Evolutionary conservation across 352 stramenopile species (phyloP).

Genomic region (Pythium scleroteichum): DNA sequence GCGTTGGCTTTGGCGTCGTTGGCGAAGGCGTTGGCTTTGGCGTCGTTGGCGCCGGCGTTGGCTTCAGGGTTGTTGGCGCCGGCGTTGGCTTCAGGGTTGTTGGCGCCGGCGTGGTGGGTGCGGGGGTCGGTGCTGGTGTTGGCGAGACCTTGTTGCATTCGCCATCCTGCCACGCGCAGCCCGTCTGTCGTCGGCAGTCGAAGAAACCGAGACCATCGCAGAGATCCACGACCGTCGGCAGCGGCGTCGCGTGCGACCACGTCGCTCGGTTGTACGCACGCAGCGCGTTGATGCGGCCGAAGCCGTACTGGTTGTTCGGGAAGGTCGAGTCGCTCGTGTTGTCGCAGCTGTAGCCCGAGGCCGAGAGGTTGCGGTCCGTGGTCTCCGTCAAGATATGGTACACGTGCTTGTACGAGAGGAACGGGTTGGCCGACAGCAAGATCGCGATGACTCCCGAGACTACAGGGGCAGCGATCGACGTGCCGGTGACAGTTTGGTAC

Average conservation of each 20-base stretch:
- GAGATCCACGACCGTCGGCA: not conserved
- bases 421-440: slow-evolving; percentile 9
- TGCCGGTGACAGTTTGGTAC: slow-evolving; percentile 9
- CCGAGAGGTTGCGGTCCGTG: slow-evolving; percentile 17
- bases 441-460: slow-evolving; percentile 31
- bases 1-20: not conserved
- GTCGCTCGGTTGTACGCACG: slow-evolving; percentile 1
- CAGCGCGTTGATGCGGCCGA: slow-evolving; percentile 35
- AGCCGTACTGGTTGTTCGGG: slow-evolving; percentile 47
- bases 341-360: slow-evolving; percentile 28
- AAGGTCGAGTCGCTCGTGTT: slow-evolving; percentile 26
- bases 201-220: not conserved
- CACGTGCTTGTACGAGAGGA: not conserved
- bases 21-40: not conserved
- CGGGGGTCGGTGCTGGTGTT: not conserved
- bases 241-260: not conserved
- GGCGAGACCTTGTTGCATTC: not conserved
- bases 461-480: slow-evolving; percentile 34
- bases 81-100: not conserved
- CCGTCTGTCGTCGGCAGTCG: not conserved
- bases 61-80: not conserved
- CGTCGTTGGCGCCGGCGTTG: not conserved
- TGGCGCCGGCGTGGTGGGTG: not conserved
- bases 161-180: not conserved
- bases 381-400: slow-evolving; percentile 9